Percentiles rank a stretch among this genome's conserved stretches.
Conservation (phyloP, 176 grass and related monocot species). For the Oryza officinalis region DNA sequence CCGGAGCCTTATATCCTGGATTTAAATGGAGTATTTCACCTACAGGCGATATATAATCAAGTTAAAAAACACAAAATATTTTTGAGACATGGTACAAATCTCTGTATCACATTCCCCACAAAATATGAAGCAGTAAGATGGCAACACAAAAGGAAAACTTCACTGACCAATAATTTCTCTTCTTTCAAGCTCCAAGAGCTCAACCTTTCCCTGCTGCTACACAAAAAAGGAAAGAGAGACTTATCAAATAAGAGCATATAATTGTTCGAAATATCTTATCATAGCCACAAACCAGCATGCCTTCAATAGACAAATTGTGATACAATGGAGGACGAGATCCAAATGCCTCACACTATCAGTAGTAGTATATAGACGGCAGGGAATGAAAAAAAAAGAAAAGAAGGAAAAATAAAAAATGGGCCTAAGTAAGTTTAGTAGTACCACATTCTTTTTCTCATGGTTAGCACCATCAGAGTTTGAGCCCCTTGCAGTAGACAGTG, state of each 20-base stretch:
- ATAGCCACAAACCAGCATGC: background rate
- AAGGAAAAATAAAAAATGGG: background rate
- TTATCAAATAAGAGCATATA: conserved; percentile 21
- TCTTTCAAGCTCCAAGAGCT: conserved; percentile 78
- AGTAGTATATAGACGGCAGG: background rate
- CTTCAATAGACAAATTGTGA: conserved; percentile 3
- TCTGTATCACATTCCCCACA: background rate
- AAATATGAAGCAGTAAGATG: background rate
- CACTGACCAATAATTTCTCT: conserved; percentile 80
- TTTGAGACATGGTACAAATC: conserved; percentile 4
- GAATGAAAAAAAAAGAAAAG: background rate
- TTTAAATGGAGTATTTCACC: conserved; percentile 80
- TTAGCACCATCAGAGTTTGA: conserved; percentile 43
- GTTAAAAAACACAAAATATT: conserved; percentile 6
- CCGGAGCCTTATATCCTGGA: conserved; percentile 79
- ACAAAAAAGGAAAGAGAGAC: conserved; percentile 7
- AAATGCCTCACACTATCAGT: background rate
- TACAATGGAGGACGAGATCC: background rate
- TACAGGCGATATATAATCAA: conserved; percentile 45
- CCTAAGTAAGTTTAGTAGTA: conserved; percentile 37
- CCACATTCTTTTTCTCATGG: conserved; percentile 54
- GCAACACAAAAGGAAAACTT: conserved; percentile 30
- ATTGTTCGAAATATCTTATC: background rate
- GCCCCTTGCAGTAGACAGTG: conserved; percentile 38
- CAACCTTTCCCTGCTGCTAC: conserved; percentile 51